phyloP scores from a whole-genome alignment of 2,329 filamentous ascomycete genomes.

The Diplodia intermedia region DNA sequence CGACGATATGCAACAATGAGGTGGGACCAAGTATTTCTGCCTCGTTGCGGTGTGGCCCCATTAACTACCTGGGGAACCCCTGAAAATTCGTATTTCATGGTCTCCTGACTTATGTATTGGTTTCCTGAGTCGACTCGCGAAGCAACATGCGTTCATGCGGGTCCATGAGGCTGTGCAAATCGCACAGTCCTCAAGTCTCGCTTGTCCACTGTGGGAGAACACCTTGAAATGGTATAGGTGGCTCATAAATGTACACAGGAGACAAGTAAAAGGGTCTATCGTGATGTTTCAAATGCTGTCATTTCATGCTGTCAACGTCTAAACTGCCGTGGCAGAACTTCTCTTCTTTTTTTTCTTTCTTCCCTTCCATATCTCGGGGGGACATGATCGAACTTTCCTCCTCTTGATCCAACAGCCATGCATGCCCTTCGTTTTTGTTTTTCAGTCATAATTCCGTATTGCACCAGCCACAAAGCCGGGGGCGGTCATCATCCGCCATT shows the following conservation, averaged over 20 bases:
- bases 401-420: neutral
- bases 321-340: neutral
- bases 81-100: no score
- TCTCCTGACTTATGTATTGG: no score
- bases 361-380: neutral
- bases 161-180: no score
- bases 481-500: neutral
- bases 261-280: neutral
- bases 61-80: no score
- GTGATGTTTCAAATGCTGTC: constrained; percentile 3
- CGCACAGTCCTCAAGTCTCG: no score
- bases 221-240: neutral
- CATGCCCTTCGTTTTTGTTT: neutral
- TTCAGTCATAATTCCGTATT: neutral
- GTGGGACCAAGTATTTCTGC: no score
- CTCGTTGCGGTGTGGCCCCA: no score
- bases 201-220: no score
- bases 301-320: constrained; percentile 11
- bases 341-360: constrained; percentile 2
- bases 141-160: no score
- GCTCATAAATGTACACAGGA: neutral
- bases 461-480: no score
- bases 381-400: neutral
- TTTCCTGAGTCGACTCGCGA: no score
- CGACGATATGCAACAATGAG: no score